Base-by-base conservation (phyloP, 352 stramenopile species). In the Salisapilia sapeloensis region DNA sequence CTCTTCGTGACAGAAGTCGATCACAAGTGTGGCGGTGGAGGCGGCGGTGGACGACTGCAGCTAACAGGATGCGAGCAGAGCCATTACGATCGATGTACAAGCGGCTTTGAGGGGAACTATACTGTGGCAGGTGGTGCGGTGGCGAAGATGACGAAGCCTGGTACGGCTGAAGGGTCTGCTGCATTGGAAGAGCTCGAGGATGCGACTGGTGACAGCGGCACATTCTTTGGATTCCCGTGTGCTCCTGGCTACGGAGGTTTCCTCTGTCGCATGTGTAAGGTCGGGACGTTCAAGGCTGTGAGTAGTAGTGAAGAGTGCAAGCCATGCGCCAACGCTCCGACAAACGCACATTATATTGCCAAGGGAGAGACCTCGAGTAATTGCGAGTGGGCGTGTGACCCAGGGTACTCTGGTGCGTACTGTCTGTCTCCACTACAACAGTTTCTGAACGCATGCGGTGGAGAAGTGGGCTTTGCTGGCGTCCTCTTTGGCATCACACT, bases 211-310 rank as follows among this genome's bases (percentile, higher is more conserved):
- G 41, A 57, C 2, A 78, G 57, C 32, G 71, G 71, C 1, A 62
- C 65, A 14, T 86, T 83, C 32, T 80, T 81, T 33, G 67, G 70
- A 0, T 86, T 86, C 24, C 71, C 71, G n/a, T 86, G 71, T 24
- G 56, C 65, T 14, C 71, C 71, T 20, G 71, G 71, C 4, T 80
- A 62, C 8, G 71, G 71, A 6, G 71, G 71, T 13, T 43, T 86
- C 0, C 79, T 86, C 29, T 86, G 71, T 27, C 57, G 71, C 1
- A 32, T 69, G 6, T 86, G 71, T 23, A 27, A 35, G 0, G 50
- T 71, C 0, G 71, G 71, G 1, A 74, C 57, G 18, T 86, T 66
- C 43, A 86, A 86, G 24, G 66, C 64, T 11, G 71, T 82, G 34
- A 77, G 64, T 35, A 82, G 79, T 35, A 86, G 67, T 33, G 67